Conservation (phyloP, 2,329 filamentous ascomycete species). For the Exophiala dermatitidis region DNA sequence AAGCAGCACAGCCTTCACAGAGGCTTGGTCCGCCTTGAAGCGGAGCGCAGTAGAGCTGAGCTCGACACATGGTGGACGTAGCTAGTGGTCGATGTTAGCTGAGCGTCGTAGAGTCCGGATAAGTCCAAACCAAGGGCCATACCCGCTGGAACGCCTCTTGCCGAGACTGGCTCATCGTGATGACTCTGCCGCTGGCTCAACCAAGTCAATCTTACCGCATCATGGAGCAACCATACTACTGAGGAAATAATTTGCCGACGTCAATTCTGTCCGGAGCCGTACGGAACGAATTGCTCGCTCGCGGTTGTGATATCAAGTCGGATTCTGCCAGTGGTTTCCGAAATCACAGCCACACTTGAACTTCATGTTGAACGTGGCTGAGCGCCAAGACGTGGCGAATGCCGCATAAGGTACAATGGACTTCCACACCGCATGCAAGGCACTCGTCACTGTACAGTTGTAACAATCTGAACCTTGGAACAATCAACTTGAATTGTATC, state of each 20-base stretch:
- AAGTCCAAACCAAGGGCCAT: conserved; percentile 6
- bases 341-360: background rate
- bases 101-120: background rate
- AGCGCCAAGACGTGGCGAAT: background rate
- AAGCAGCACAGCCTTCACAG: conserved; percentile 42
- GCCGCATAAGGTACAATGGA: too few relatives aligned
- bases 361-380: background rate
- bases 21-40: conserved; percentile 42
- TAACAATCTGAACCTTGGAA: background rate
- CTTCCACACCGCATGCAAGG: background rate
- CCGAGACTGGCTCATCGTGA: conserved; percentile 33
- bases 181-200: background rate
- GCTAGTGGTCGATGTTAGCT: conserved; percentile 30
- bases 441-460: background rate
- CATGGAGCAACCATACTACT: background rate
- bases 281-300: too few relatives aligned
- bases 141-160: conserved; percentile 40
- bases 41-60: conserved; percentile 49
- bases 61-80: conserved; percentile 53
- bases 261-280: too few relatives aligned
- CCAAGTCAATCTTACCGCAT: background rate
- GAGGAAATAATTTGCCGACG: too few relatives aligned
- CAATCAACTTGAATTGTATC: background rate
- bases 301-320: too few relatives aligned
- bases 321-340: too few relatives aligned